phyloP scores from a whole-genome alignment of 1,284 basidiomycete species.

The Irpex sp. region DNA sequence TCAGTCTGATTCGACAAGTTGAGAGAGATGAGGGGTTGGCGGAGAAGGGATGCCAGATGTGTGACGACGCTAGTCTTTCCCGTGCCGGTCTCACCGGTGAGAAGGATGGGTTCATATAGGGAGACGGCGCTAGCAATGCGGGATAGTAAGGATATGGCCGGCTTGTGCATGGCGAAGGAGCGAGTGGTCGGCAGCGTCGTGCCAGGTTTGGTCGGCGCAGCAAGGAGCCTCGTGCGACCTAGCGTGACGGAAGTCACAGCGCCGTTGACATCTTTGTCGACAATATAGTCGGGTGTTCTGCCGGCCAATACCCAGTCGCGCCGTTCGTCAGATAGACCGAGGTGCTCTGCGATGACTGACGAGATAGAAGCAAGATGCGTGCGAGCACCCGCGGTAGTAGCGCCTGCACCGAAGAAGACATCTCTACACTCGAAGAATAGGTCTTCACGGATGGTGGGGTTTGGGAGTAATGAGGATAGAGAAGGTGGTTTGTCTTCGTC shows the following conservation, averaged over 20 bases:
- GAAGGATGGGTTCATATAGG: slow-evolving; percentile 80
- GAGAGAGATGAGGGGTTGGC: slow-evolving; percentile 79
- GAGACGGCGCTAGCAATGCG: slow-evolving; percentile 77
- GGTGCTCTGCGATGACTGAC: slow-evolving; percentile 53
- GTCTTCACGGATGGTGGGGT: slow-evolving; percentile 82
- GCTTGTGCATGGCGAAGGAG: slow-evolving; percentile 90
- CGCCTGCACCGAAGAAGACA: slow-evolving; percentile 83
- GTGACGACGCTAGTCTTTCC: slow-evolving; percentile 96
- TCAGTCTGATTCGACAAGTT: slow-evolving; percentile 98
- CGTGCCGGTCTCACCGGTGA: slow-evolving; percentile 98
- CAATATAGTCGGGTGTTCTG: slow-evolving; percentile 66
- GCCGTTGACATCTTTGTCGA: slow-evolving; percentile 67
- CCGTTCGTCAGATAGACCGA: slow-evolving; percentile 65
- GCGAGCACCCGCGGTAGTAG: slow-evolving; percentile 49
- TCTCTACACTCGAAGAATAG: slow-evolving; percentile 90
- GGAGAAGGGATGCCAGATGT: slow-evolving; percentile 81
- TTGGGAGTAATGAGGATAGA: slow-evolving; percentile 58
- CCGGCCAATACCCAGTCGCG: slow-evolving; percentile 51
- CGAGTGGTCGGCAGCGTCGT: slow-evolving; percentile 34
- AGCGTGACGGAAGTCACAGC: slow-evolving; percentile 49
- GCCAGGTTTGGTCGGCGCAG: slow-evolving; percentile 36
- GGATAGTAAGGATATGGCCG: slow-evolving; percentile 79
- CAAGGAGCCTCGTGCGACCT: slow-evolving; percentile 54
- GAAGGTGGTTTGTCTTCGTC: too few relatives aligned
- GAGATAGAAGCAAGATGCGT: slow-evolving; percentile 49